A percentile compares a stretch with the other conserved stretches of the same genome.
Conservation (phyloP, 176 grass and related monocot genomes). For the Secale cereale region DNA sequence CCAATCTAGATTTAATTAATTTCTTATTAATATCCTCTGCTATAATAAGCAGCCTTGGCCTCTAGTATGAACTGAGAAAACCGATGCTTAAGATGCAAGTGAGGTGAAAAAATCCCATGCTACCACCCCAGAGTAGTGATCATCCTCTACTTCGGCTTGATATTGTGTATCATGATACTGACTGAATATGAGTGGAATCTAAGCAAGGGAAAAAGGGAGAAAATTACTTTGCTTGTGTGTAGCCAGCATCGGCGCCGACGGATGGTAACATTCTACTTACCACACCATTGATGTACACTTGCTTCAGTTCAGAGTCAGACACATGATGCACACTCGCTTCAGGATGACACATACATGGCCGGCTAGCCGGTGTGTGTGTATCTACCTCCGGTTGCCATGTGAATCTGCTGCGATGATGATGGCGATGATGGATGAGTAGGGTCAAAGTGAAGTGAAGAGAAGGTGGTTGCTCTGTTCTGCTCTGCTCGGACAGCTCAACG, state of each 20-base stretch:
- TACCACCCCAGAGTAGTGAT: not conserved
- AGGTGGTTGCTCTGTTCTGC: not conserved
- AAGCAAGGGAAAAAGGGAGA: not conserved
- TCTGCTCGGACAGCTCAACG: not conserved
- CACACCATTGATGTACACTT: not conserved
- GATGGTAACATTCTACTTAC: slow-evolving; percentile 27
- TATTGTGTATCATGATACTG: not conserved
- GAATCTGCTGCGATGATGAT: slow-evolving; percentile 6
- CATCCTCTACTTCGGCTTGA: too few relatives aligned
- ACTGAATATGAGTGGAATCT: slow-evolving; percentile 20
- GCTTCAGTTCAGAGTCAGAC: too few relatives aligned
- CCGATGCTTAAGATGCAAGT: not conserved
- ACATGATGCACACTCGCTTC: not conserved
- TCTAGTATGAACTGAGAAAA: not conserved
- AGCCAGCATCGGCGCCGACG: not conserved
- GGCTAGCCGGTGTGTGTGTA: not conserved
- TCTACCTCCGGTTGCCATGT: slow-evolving; percentile 16
- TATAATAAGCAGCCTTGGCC: not conserved
- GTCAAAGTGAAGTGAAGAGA: slow-evolving; percentile 26
- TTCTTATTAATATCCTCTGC: not conserved
- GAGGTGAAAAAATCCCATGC: not conserved
- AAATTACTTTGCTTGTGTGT: slow-evolving; percentile 16
- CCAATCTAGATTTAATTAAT: not conserved
- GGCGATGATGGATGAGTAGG: slow-evolving; percentile 1
- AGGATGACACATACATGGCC: not conserved